Conservation (phyloP, 164 flowering plant species). For the Tetracentron sinense region DNA sequence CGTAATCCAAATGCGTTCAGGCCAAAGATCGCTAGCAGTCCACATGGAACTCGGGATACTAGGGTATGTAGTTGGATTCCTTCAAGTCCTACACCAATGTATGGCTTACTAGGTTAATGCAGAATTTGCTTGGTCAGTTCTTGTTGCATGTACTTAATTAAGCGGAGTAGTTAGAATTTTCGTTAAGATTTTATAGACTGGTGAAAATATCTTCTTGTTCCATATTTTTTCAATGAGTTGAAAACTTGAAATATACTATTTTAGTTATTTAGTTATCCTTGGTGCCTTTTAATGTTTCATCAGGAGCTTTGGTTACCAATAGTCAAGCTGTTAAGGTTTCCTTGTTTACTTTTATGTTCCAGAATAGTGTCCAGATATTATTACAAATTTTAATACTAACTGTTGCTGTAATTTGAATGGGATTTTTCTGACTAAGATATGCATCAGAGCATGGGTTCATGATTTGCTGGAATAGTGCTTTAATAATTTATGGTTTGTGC, state of each 20-base stretch:
- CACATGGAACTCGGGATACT: slow-evolving; percentile 59
- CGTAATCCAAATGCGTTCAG: slow-evolving; percentile 96
- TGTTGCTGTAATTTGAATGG: too few relatives aligned
- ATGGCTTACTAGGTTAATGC: not conserved
- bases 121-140: not conserved
- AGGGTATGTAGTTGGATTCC: slow-evolving; percentile 45
- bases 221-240: not conserved
- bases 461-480: too few relatives aligned
- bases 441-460: too few relatives aligned
- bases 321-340: not conserved
- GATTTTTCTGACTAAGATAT: too few relatives aligned
- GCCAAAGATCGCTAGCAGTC: slow-evolving; percentile 95
- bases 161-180: too few relatives aligned
- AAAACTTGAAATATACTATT: not conserved
- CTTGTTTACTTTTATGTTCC: not conserved
- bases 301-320: not conserved
- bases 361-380: too few relatives aligned
- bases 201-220: not conserved
- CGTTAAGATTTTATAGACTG: not conserved
- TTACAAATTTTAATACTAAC: too few relatives aligned
- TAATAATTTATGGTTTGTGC: too few relatives aligned
- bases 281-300: not conserved
- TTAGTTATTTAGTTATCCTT: not conserved
- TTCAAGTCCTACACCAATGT: not conserved
- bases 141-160: too few relatives aligned